A percentile compares a stretch with the other conserved stretches of the same genome.
Conservation (phyloP, 306 rosid genomes). For the Fragaria nilgerrensis region DNA sequence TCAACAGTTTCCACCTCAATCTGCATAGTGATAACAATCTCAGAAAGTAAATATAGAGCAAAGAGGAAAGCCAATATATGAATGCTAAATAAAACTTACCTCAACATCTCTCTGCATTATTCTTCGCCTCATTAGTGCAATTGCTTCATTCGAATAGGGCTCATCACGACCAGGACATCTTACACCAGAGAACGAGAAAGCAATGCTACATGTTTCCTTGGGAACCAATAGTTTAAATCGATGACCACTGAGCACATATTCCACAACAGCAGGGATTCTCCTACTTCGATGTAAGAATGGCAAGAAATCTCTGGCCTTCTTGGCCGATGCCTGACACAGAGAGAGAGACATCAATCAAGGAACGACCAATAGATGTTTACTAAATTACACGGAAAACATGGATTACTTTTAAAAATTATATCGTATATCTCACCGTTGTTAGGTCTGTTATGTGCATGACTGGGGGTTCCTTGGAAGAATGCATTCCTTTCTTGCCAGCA, state of each 20-base stretch:
- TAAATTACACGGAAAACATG: slow-evolving; percentile 3
- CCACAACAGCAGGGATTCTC: slow-evolving; percentile 90
- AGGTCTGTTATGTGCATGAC: slow-evolving; percentile 96
- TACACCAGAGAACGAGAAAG: slow-evolving; percentile 90
- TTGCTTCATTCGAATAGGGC: slow-evolving; percentile 91
- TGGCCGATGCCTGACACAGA: slow-evolving; percentile 66
- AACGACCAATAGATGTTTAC: slow-evolving; percentile 7
- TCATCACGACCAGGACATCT: slow-evolving; percentile 97
- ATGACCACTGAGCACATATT: slow-evolving; percentile 98
- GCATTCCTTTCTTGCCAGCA: slow-evolving; percentile 76
- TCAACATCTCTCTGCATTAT: slow-evolving; percentile 99
- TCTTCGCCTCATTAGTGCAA: slow-evolving; percentile 90
- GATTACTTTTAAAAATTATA: slow-evolving; percentile 10
- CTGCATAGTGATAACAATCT: slow-evolving; percentile 33
- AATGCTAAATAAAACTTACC: slow-evolving; percentile 43
- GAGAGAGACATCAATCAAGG: slow-evolving; percentile 3
- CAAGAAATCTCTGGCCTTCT: slow-evolving; percentile 86
- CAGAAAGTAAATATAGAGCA: slow-evolving; percentile 16
- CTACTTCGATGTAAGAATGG: slow-evolving; percentile 89
- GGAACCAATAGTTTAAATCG: slow-evolving; percentile 96
- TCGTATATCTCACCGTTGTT: slow-evolving; percentile 50
- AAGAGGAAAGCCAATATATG: slow-evolving; percentile 8
- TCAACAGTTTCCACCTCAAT: slow-evolving; percentile 96
- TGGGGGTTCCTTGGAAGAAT: slow-evolving; percentile 95
- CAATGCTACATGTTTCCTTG: slow-evolving; percentile 96